phyloP scores from a whole-genome alignment of 2,329 filamentous ascomycete species.

The Microdochium paspali region DNA sequence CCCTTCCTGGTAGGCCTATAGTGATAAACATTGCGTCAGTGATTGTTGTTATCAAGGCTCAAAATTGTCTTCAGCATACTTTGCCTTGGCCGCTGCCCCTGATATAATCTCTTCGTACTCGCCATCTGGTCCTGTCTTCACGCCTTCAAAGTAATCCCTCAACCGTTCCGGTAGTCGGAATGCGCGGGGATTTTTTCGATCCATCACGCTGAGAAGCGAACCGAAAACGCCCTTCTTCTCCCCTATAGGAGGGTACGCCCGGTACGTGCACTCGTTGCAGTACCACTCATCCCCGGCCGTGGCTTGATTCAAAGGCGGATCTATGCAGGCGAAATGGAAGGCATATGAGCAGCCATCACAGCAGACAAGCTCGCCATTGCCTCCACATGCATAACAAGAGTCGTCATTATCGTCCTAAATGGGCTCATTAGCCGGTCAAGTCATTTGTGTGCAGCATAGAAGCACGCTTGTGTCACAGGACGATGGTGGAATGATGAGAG shows the following conservation, averaged over 20 bases:
- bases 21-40: conserved; percentile 1
- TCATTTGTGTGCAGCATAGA: background rate
- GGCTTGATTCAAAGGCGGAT: conserved; percentile 62
- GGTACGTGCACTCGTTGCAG: conserved; percentile 61
- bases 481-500: background rate
- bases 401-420: conserved; percentile 73
- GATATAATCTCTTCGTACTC: conserved; percentile 64
- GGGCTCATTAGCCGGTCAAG: background rate
- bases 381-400: conserved; percentile 77
- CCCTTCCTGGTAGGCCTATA: conserved; percentile 38
- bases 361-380: conserved; percentile 77
- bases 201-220: conserved; percentile 52
- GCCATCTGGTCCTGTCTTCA: conserved; percentile 66
- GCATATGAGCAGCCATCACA: conserved; percentile 88
- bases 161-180: conserved; percentile 64
- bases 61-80: conserved; percentile 8
- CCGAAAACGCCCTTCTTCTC: conserved; percentile 49
- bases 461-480: background rate
- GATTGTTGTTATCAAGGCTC: conserved; percentile 17
- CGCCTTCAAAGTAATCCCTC: conserved; percentile 70
- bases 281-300: conserved; percentile 70
- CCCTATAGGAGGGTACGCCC: conserved; percentile 34
- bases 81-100: conserved; percentile 50
- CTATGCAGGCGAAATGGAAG: conserved; percentile 83
- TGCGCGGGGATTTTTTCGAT: conserved; percentile 60